A percentile compares a stretch with the other conserved stretches of the same genome.
phyloP scores from a whole-genome alignment of 2,329 filamentous ascomycete species.

The Zymoseptoria ardabiliae region DNA sequence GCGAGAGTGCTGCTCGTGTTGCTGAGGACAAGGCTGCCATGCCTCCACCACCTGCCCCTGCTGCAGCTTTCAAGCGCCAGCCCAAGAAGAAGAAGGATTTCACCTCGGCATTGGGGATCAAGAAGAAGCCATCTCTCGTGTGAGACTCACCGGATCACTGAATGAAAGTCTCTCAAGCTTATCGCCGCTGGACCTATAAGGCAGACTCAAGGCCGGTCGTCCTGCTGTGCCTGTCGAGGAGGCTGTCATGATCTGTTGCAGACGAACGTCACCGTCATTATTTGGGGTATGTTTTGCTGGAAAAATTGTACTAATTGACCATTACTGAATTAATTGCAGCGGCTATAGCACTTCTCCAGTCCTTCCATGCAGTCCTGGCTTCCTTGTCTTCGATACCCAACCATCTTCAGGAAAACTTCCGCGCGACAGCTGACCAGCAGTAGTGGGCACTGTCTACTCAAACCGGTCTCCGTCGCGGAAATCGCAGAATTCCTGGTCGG shows the following conservation, averaged over 20 bases:
- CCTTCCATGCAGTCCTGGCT: not conserved
- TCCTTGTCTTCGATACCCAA: not conserved
- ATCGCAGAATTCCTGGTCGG: not conserved
- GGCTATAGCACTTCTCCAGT: not conserved
- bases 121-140: conserved; percentile 58
- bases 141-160: not conserved
- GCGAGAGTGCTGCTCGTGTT: conserved; percentile 9
- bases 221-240: too few species aligned
- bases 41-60: conserved; percentile 41
- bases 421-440: not conserved
- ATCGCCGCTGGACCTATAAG: not conserved
- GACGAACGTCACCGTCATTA: not conserved
- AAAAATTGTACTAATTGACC: not conserved
- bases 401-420: not conserved
- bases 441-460: not conserved
- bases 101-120: conserved; percentile 69
- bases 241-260: not conserved
- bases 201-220: too few species aligned
- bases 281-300: not conserved
- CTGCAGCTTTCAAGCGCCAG: conserved; percentile 65
- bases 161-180: not conserved
- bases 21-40: conserved; percentile 30
- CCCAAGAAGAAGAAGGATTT: conserved; percentile 85
- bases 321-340: not conserved
- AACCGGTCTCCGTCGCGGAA: not conserved